phyloP scores from a whole-genome alignment of 2,329 filamentous ascomycete species.

The Plectosphaerella cucumerina region DNA sequence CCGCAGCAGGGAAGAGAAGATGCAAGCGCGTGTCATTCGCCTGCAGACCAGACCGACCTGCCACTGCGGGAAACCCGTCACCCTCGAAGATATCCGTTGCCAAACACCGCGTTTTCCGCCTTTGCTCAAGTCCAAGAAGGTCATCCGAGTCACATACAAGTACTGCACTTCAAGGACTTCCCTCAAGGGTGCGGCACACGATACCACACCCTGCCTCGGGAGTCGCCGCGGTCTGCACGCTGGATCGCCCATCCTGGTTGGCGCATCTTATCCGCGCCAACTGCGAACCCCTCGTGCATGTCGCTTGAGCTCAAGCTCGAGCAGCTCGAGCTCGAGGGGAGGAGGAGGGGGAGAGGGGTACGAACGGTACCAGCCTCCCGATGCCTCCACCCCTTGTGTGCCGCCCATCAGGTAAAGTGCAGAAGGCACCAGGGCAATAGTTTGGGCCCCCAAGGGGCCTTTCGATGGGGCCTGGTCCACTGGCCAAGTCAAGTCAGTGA shows the following conservation, averaged over 20 bases:
- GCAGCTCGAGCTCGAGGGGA: background rate
- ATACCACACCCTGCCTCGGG: background rate
- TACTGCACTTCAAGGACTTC: no score
- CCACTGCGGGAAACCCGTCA: no score
- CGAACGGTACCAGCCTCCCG: background rate
- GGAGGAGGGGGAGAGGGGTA: background rate
- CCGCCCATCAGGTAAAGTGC: background rate
- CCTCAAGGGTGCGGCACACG: no score
- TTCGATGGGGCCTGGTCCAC: background rate
- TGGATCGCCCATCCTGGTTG: background rate
- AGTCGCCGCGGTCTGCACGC: background rate
- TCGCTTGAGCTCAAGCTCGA: background rate
- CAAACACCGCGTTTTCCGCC: no score
- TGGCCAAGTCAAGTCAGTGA: background rate
- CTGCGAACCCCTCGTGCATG: background rate
- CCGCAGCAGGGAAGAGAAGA: no score
- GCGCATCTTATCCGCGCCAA: background rate
- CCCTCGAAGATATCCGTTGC: no score
- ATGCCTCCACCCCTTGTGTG: background rate
- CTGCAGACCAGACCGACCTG: no score
- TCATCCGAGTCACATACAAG: no score
- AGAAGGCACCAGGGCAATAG: background rate
- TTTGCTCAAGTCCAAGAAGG: no score
- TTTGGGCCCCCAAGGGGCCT: background rate
- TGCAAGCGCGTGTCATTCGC: no score